phyloP scores from a whole-genome alignment of 2,329 filamentous ascomycete genomes.

The Monosporascus ibericus region DNA sequence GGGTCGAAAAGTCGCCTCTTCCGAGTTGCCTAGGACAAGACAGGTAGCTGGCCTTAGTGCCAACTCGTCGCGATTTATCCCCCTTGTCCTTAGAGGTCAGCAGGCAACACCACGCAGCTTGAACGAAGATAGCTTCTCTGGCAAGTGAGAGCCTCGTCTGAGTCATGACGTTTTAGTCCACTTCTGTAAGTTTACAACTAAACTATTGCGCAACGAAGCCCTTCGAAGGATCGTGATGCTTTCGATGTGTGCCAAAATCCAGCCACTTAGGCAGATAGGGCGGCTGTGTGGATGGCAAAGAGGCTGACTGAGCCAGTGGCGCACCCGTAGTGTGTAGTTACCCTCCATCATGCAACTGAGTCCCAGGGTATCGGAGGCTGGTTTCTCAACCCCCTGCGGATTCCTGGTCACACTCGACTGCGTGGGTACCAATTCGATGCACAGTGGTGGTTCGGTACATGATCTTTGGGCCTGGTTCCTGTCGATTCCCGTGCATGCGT shows the following conservation, averaged over 20 bases:
- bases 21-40: neutral
- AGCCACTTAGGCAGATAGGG: conserved; percentile 2
- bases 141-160: neutral
- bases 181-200: neutral
- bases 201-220: neutral
- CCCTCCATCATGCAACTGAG: conserved; percentile 11
- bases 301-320: conserved; percentile 5
- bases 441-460: neutral
- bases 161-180: neutral
- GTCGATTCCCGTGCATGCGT: neutral
- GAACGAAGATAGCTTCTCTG: neutral
- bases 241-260: neutral
- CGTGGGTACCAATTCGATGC: conserved; percentile 14
- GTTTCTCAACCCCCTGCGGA: conserved; percentile 15
- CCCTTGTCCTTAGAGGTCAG: neutral
- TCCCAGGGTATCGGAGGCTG: conserved; percentile 11
- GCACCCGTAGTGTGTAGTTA: conserved; percentile 7
- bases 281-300: conserved; percentile 1
- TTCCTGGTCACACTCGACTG: conserved; percentile 15
- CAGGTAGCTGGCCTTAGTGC: neutral
- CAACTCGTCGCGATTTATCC: neutral
- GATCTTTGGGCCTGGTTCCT: neutral
- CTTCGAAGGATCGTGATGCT: neutral
- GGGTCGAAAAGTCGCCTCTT: neutral
- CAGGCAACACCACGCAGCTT: neutral